Evolutionary conservation across 2,329 filamentous ascomycete genomes (phyloP), one percentile per base, ranked within the genome.

Genomic region (Exophiala dermatitidis): DNA sequence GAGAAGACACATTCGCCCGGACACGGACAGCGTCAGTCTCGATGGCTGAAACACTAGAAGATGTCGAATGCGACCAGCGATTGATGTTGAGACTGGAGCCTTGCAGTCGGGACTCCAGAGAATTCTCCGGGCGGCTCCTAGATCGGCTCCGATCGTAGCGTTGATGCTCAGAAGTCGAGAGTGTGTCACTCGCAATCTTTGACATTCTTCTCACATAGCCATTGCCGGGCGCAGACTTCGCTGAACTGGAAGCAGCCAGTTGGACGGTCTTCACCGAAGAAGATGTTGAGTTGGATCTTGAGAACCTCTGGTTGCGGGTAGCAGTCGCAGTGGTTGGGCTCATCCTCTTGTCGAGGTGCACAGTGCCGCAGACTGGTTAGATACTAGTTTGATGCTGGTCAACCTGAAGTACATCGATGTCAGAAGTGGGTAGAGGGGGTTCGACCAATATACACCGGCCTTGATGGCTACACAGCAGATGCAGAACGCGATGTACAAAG

Each of bases 11-110:
- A 49, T 59, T 59, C 9, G 54, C 57, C 26, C 54, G 54, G 12
- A 31, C 44, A 8, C 60, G 59, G 8, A 55, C 48, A 42, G 58
- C 46, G 33, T 61, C 57, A 52, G 60, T 54, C 31, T 62, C 53
- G 26, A 63, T 53, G 3, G 63, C 66, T 45, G 63, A 60, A 44
- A 68, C 71, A 65, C 75, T 78, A 44, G 75, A 77, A 31, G 72
- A 66, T 28, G 78, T 80, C 12, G 76, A 79, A 59, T 80, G 77
- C 34, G 79, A 81, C 78, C 78, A 81, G 58, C 78, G 76, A 63
- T 80, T 78, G 49, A 80, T 67, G 54, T 74, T 78, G 10, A 60
- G 46, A 48, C 60, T 63, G 5, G 53, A 48, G 37, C 50, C 51
- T 8, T 53, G 49, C 3, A 45, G 32, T 26, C 30, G 12, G 29